These are phyloP conservation scores for Petunia axillaris DNA, from an alignment of 257 asterid species.

Conservation along the genomic window DNA sequence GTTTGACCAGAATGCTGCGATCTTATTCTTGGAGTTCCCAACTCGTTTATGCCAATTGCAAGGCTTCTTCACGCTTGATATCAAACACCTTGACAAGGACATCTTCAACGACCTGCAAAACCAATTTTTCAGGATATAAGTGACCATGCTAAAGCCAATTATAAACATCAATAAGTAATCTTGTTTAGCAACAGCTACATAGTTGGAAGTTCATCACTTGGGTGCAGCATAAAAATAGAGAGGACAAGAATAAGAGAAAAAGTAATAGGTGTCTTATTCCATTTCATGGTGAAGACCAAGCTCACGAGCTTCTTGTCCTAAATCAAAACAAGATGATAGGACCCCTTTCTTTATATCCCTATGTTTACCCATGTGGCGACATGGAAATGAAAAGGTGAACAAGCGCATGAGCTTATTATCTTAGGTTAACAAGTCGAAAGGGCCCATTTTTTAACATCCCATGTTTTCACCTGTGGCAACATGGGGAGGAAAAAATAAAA, in stretches of 20 bases:
- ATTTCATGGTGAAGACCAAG: too few species aligned
- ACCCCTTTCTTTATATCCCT: too few species aligned
- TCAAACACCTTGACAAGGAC: constrained; percentile 75
- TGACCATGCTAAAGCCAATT: background rate
- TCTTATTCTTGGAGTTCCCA: background rate
- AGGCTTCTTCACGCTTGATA: constrained; percentile 70
- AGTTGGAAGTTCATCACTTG: background rate
- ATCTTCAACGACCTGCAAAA: constrained; percentile 79
- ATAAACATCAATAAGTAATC: background rate
- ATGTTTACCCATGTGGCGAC: too few species aligned
- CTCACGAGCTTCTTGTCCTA: too few species aligned
- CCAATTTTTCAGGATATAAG: constrained; percentile 19
- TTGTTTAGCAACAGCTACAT: background rate
- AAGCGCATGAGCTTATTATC: constrained; percentile 12
- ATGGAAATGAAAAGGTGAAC: too few species aligned
- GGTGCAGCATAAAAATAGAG: background rate
- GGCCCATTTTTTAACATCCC: background rate
- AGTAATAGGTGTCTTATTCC: background rate
- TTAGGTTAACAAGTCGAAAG: constrained; percentile 14
- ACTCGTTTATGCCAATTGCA: constrained; percentile 59
- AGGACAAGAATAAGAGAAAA: background rate
- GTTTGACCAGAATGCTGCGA: background rate
- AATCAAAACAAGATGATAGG: too few species aligned
- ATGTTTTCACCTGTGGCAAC: background rate
- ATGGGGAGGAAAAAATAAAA: background rate